Evolutionary conservation across 2,329 filamentous ascomycete genomes (phyloP).

Genomic region (Talaromyces sp.): DNA sequence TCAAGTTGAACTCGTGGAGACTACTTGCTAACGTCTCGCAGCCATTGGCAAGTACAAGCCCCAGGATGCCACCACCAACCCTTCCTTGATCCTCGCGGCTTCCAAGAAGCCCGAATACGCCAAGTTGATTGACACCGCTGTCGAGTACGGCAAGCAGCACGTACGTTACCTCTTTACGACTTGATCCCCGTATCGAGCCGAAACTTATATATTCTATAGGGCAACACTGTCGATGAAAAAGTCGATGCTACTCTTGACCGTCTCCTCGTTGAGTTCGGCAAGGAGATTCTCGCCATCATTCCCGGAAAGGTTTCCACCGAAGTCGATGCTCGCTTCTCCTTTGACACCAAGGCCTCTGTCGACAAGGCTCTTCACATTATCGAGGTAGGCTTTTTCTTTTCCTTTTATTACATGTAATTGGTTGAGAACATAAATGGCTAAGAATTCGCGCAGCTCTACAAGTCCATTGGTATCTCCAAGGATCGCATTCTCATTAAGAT

Average conservation of each 20-base stretch:
- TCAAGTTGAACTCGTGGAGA: not conserved
- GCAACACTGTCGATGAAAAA: constrained; percentile 67
- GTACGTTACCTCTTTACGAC: constrained; percentile 42
- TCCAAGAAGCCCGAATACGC: constrained; percentile 98
- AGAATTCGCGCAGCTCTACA: constrained; percentile 70
- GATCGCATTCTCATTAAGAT: constrained; percentile 97
- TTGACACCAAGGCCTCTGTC: constrained; percentile 87
- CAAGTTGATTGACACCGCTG: constrained; percentile 79
- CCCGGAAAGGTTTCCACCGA: constrained; percentile 99
- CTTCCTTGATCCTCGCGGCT: constrained; percentile 94
- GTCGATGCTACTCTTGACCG: constrained; percentile 87
- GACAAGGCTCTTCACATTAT: constrained; percentile 97
- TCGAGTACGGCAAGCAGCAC: constrained; percentile 78
- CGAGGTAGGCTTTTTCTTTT: constrained; percentile 57
- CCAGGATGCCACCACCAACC: constrained; percentile 99
- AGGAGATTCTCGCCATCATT: constrained; percentile 93
- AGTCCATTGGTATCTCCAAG: constrained; percentile 85
- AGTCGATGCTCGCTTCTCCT: constrained; percentile 93
- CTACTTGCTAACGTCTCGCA: constrained; percentile 36
- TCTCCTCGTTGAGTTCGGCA: constrained; percentile 96
- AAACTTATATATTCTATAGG: constrained; percentile 35
- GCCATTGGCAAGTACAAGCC: constrained; percentile 99
- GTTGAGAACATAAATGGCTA: not conserved
- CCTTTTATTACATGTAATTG: not conserved
- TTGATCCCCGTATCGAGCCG: not conserved